Base-by-base conservation (phyloP, 805 yeast genomes). In the Candida maris region DNA sequence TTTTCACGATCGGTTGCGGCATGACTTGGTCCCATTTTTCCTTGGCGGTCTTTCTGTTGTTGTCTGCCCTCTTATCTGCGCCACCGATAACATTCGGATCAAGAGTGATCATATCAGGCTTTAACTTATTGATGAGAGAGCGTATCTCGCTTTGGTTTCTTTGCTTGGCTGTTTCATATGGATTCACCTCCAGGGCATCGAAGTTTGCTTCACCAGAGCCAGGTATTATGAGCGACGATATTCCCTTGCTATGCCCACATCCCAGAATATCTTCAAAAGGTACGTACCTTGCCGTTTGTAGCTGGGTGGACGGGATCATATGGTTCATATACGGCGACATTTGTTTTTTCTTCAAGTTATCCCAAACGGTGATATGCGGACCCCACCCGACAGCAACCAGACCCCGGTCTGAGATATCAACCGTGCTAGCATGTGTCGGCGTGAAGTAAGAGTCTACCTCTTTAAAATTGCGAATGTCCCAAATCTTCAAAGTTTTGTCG, bases 121-220 rank as follows among this genome's bases (percentile, higher is more conserved):
- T 80, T 48, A 93, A 69, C 64, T 93, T 93, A 65, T 91, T 85
- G 56, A 93, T 64, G 59, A 93, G 71, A 2, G 82, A 64, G 56
- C 91, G 78, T 24, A 93, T 95, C 69, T 93, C 98, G 30, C 76
- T 72, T 65, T 91, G 91, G 62, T 91, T 95, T 70, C 97, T 81
- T 66, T 89, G 97, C 58, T 85, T 82, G 37, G 85, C 78, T 7
- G 96, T 77, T 61, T 87, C 96, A 64, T 72, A 93, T 45, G 98
- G 98, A 61, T 93, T 93, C 53, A 79, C 63, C 64, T 93, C 98
- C 59, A 88, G 62, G 3, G 97, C 88, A 67, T 93, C 98, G 60
- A 77, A 88, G 64, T 93, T 93, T 44, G 98, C 96, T 66, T 93
- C 98, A 68, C 98, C 98, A 27, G 97, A 70, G 18, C 98, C 98